Base-by-base conservation (phyloP, 2,329 filamentous ascomycete genomes). In the Pyricularia sp. region DNA sequence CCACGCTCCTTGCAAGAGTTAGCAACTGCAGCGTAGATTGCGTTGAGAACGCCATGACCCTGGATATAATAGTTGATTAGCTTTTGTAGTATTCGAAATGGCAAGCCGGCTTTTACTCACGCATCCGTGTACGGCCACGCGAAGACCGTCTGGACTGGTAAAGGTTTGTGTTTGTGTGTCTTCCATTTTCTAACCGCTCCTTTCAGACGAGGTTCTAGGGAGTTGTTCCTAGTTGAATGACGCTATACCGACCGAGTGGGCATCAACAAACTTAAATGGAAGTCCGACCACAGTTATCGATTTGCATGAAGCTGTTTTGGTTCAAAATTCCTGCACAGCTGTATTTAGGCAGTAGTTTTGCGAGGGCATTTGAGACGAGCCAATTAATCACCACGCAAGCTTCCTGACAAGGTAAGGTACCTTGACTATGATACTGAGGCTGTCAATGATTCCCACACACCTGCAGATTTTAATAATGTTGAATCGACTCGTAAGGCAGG, bases 1-100 rank as follows among this genome's bases (percentile, higher is more conserved):
- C 83, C 83, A 70, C 89, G 89, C 60, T 82, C 79, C 68, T 85
- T 79, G 74, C 88, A 90, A 10, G 91, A 82, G 68, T 84, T 81
- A 55, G 83, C 79, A 30, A 96, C 84, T 0, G 90, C 88, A 0
- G 88, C 85, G 75, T 97, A 99, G 70, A 99, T 97, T 65, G 91
- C 89, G 73, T 97, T 84, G 64, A 99, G 84, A 0, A 88, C 91
- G 68, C 94, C 94, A 77, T 99, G 94, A 66, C 93, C 93, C 90
- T 94, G 66, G 6, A 12, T n/a, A 13, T 61, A 62, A 62, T 10
- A 24, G 16, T 9, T 7, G 30, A 40, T 49, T 57, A 24, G 22
- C 12, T 13, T 16, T 33, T 26, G 6, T 59, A 40, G 13, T 31
- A 40, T 16, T 26, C n/a, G 1, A 35, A n/a, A 57, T n/a, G 16